Evolutionary conservation across 805 yeast species (phyloP), one percentile per base, ranked within the genome.

Genomic region (Clavispora fructus): DNA sequence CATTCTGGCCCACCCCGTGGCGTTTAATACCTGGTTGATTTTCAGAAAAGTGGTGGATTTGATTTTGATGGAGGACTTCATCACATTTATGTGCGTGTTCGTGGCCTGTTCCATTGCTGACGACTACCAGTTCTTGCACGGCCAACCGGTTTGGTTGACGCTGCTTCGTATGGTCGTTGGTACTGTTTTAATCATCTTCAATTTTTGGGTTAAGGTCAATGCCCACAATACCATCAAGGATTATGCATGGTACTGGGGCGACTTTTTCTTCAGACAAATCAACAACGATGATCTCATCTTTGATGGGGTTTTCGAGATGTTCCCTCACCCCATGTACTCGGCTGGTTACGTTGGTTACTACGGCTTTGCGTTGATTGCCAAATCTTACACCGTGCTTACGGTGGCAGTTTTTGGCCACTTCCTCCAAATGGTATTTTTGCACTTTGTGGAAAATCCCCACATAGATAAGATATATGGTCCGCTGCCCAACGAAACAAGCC

Each of bases 211-310:
- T 40, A 87, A 87, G 62, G 67, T 87, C 23, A 91, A 88, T 62
- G 95, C 95, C 30, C 96, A 87, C 62, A 77, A 90, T 53, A 90
- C 87, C 16, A 90, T 87, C 48, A 87, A 87, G 62, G 96, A 87
- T 60, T 87, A 82, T 61, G 96, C 96, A 10, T 87, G 96, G 96
- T 87, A 87, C 64, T 87, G 96, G 96, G 96, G 96, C 26, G 96
- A 88, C 65, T 87, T 87, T 67, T 87, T 87, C 75, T 87, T 87
- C 67, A 70, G 89, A 45, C 86, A 85, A 60, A 67, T 70, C 52
- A 71, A 71, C 53, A 79, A 78, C 51, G 79, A 74, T 60, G 83
- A 84, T 48, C 74, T 87, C 56, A 83, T 87, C 28, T 87, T 87
- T 65, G 95, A 88, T 62, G 96, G 95, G 37, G 94, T 87, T 9